phyloP scores from a whole-genome alignment of 768 basidiomycete genomes.

The Dictyophora rubrovolvata region DNA sequence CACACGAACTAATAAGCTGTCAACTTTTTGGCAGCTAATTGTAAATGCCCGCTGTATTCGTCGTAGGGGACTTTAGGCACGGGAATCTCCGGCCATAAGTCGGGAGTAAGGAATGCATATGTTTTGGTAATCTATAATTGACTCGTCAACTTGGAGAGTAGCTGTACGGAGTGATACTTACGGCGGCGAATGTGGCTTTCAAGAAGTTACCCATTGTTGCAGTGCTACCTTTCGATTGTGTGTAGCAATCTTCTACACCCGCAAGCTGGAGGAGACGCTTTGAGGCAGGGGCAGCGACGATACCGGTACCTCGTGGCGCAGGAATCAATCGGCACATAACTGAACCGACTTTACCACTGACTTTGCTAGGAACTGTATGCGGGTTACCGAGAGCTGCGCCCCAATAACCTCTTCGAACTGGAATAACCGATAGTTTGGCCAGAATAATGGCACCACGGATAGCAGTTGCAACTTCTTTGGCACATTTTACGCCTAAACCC shows the following conservation, averaged over 20 bases:
- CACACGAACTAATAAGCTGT: slow-evolving; percentile 30
- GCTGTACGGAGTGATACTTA: slow-evolving; percentile 29
- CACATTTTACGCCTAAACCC: slow-evolving; percentile 98
- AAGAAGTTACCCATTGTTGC: slow-evolving; percentile 99
- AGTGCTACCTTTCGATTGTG: slow-evolving; percentile 95
- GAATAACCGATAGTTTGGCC: slow-evolving; percentile 95
- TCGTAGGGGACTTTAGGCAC: slow-evolving; percentile 86
- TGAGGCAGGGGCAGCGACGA: slow-evolving; percentile 96
- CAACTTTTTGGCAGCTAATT: slow-evolving; percentile 66
- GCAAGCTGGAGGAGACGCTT: slow-evolving; percentile 96
- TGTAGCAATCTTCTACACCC: slow-evolving; percentile 96
- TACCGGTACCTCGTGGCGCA: slow-evolving; percentile 96
- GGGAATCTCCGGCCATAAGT: slow-evolving; percentile 94
- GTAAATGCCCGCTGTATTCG: slow-evolving; percentile 89
- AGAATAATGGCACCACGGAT: slow-evolving; percentile 99
- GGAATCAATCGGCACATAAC: slow-evolving; percentile 99
- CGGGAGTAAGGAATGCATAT: slow-evolving; percentile 96
- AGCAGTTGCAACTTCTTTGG: slow-evolving; percentile 99
- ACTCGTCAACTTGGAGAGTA: background rate
- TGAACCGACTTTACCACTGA: slow-evolving; percentile 96
- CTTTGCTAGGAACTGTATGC: slow-evolving; percentile 98
- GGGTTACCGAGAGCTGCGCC: slow-evolving; percentile 98
- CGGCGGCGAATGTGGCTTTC: slow-evolving; percentile 91
- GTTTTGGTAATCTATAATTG: slow-evolving; percentile 82
- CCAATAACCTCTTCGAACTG: slow-evolving; percentile 99